Evolutionary conservation across 2,329 filamentous ascomycete genomes (phyloP).

Genomic region (Arthrocladium fulminans): DNA sequence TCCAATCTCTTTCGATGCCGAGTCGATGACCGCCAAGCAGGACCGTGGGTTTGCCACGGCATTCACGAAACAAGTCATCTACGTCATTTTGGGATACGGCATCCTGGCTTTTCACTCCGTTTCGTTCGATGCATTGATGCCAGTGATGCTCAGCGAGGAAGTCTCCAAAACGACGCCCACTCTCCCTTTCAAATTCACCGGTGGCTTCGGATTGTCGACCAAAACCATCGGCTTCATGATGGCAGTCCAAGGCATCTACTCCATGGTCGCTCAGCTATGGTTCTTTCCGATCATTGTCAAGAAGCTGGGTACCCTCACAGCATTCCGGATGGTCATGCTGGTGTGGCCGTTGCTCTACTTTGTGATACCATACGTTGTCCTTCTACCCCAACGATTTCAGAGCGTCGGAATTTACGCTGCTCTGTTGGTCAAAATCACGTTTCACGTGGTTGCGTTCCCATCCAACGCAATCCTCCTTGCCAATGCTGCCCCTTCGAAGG

Average conservation of each 20-base stretch:
- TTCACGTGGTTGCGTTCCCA: conserved; percentile 83
- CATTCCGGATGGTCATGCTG: conserved; percentile 72
- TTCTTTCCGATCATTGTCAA: conserved; percentile 71
- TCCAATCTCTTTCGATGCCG: conserved; percentile 32
- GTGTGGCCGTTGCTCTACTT: conserved; percentile 85
- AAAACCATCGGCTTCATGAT: conserved; percentile 82
- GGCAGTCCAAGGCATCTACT: conserved; percentile 79
- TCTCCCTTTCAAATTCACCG: conserved; percentile 80
- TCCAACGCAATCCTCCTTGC: conserved; percentile 81
- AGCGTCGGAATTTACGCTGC: conserved; percentile 67
- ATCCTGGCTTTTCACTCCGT: conserved; percentile 91
- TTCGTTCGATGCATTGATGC: conserved; percentile 87
- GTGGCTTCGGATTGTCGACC: conserved; percentile 74
- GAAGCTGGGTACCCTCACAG: conserved; percentile 65
- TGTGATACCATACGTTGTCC: conserved; percentile 75
- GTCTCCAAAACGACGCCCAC: conserved; percentile 31
- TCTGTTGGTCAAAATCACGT: conserved; percentile 86
- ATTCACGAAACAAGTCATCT: conserved; percentile 74
- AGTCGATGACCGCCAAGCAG: conserved; percentile 34
- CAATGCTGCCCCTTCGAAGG: conserved; percentile 74
- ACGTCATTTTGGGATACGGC: conserved; percentile 56
- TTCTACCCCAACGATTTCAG: conserved; percentile 64
- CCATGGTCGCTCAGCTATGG: conserved; percentile 75
- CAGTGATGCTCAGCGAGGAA: conserved; percentile 73
- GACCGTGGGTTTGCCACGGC: conserved; percentile 45